Evolutionary conservation across 208 protist genomes (phyloP).

Genomic region (Trypanosoma lewisi): DNA sequence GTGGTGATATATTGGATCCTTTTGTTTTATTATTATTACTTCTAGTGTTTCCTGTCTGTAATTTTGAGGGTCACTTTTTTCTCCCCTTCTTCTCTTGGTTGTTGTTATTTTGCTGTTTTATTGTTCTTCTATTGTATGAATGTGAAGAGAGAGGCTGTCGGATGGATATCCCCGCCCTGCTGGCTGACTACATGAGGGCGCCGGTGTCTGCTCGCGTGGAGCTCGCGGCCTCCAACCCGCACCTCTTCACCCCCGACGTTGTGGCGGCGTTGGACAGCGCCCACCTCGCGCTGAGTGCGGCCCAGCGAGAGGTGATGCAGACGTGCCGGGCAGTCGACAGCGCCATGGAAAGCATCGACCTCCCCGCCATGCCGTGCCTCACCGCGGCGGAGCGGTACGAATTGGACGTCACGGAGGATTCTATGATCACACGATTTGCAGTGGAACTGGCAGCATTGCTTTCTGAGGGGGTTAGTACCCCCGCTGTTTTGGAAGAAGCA

Average conservation of each 20-base stretch:
- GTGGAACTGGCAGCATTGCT: conserved; percentile 29
- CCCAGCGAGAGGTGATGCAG: conserved; percentile 35
- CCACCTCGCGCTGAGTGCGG: conserved; percentile 24
- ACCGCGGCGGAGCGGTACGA: conserved; percentile 30
- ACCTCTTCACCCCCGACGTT: conserved; percentile 32
- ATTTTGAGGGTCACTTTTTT: no score
- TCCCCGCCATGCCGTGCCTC: conserved; percentile 32
- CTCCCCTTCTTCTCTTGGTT: neutral
- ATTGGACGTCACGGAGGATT: conserved; percentile 33
- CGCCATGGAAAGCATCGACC: conserved; percentile 37
- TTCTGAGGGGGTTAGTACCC: neutral
- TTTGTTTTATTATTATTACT: no score
- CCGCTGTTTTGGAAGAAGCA: neutral
- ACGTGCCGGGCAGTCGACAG: conserved; percentile 42
- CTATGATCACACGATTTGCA: conserved; percentile 47
- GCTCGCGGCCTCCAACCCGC: conserved; percentile 21
- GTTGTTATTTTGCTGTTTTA: neutral
- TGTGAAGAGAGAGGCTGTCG: neutral
- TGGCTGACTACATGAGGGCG: conserved; percentile 34
- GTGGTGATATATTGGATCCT: no score
- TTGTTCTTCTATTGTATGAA: neutral
- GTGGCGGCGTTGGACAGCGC: conserved; percentile 43
- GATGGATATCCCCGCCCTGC: conserved; percentile 22
- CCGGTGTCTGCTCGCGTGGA: neutral
- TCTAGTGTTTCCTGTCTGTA: no score